A percentile compares a stretch with the other conserved stretches of the same genome.
These are phyloP conservation scores for Paramecium sonneborni DNA, from an alignment of 73 alveolate genomes.

Conservation along the genomic window DNA sequence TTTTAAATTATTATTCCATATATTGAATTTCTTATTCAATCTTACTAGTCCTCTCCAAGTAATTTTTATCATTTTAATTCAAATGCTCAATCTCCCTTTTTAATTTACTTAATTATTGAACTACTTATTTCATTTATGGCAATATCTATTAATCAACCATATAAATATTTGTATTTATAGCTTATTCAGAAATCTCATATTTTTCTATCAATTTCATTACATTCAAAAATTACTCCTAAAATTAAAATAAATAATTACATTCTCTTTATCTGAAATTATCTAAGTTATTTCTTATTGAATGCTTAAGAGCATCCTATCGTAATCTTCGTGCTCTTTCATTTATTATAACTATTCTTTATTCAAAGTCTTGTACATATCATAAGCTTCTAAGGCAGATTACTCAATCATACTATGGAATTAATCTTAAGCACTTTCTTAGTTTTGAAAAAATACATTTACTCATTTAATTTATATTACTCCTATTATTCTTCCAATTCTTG, in stretches of 20 bases:
- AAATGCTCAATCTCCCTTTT: slow-evolving; percentile 15
- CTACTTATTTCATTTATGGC: background rate
- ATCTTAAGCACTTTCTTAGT: background rate
- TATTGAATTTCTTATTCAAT: background rate
- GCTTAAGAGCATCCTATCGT: background rate
- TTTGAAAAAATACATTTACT: background rate
- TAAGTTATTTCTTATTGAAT: background rate
- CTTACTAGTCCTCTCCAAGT: background rate
- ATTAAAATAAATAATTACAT: background rate
- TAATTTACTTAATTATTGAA: slow-evolving; percentile 17
- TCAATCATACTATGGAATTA: background rate
- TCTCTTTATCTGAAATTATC: background rate
- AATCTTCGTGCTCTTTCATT: background rate
- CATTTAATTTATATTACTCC: background rate
- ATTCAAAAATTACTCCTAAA: background rate
- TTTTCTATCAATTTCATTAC: background rate
- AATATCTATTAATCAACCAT: slow-evolving; percentile 41
- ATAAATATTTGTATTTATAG: background rate
- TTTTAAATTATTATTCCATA: slow-evolving; percentile 17
- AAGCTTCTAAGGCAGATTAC: background rate
- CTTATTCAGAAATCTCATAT: background rate
- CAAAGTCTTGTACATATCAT: background rate
- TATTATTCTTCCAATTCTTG: background rate
- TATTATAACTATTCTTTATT: slow-evolving; percentile 3
- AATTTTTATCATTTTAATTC: background rate